A percentile compares a stretch with the other conserved stretches of the same genome.
phyloP scores from a whole-genome alignment of 805 yeast genomes.

The Ogataea degrootiae region DNA sequence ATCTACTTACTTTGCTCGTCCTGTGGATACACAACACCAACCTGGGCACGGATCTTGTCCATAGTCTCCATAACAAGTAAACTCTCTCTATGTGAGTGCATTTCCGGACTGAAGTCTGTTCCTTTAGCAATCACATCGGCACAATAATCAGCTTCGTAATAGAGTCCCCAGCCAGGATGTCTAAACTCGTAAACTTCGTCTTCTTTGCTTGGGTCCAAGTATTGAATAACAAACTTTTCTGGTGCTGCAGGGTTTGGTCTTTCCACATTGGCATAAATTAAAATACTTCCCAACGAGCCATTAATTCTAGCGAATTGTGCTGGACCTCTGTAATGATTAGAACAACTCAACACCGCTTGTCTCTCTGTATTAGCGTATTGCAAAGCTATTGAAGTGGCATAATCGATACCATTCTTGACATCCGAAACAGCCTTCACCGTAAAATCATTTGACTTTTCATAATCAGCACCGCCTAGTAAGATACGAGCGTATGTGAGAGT shows the following conservation, averaged over 20 bases:
- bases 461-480: constrained; percentile 32
- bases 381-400: constrained; percentile 33
- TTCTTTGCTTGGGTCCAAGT: constrained; percentile 22
- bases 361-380: constrained; percentile 32
- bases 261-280: constrained; percentile 9
- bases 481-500: constrained; percentile 42
- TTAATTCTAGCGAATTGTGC: constrained; percentile 13
- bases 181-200: constrained; percentile 26
- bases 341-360: constrained; percentile 35
- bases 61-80: constrained; percentile 41
- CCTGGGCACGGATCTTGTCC: constrained; percentile 42
- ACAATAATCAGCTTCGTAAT: constrained; percentile 52
- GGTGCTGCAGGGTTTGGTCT: constrained; percentile 22
- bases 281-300: constrained; percentile 16
- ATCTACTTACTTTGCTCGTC: constrained; percentile 14
- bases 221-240: constrained; percentile 28
- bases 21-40: constrained; percentile 41
- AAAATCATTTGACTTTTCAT: constrained; percentile 21
- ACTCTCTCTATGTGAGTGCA: constrained; percentile 41
- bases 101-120: constrained; percentile 25
- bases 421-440: constrained; percentile 30
- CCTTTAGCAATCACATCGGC: constrained; percentile 42
- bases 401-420: constrained; percentile 40
- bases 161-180: constrained; percentile 42
- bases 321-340: constrained; percentile 8